Evolutionary conservation across 1,284 basidiomycete genomes (phyloP).

Genomic region (Phaffia rhodozyma): DNA sequence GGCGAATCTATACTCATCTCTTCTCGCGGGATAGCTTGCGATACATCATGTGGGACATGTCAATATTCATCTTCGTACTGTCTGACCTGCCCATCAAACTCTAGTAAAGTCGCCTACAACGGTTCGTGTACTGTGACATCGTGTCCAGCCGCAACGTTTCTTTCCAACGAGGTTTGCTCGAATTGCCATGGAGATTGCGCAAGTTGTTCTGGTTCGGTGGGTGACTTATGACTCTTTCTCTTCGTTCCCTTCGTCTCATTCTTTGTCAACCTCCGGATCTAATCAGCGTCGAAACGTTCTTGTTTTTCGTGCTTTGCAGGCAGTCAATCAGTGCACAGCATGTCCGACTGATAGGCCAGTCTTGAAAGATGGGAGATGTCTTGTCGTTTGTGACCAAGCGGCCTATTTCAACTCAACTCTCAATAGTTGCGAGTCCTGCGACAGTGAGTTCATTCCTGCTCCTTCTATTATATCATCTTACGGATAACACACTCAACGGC

Average conservation of each 20-base stretch:
- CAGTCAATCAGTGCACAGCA: constrained; percentile 25
- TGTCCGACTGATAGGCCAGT: constrained; percentile 33
- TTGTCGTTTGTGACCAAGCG: constrained; percentile 28
- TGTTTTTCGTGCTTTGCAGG: neutral
- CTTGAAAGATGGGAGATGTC: constrained; percentile 30
- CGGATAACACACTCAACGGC: no score
- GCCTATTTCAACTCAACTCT: constrained; percentile 29
- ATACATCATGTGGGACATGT: constrained; percentile 33
- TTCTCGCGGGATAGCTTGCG: constrained; percentile 30
- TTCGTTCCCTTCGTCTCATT: constrained; percentile 1
- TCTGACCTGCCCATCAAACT: constrained; percentile 27
- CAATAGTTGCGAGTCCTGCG: constrained; percentile 30
- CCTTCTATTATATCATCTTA: neutral
- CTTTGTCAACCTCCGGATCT: constrained; percentile 5
- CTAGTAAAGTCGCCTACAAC: constrained; percentile 25
- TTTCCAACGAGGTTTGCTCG: constrained; percentile 28
- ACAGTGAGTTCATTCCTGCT: constrained; percentile 6
- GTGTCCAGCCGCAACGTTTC: constrained; percentile 31
- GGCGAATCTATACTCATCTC: no score
- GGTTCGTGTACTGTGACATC: constrained; percentile 30
- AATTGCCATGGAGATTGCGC: constrained; percentile 35
- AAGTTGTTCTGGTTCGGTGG: constrained; percentile 26
- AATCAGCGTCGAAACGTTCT: neutral
- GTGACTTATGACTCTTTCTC: neutral
- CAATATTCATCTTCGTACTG: constrained; percentile 27